Percentiles rank a stretch among this genome's conserved stretches.
These are phyloP conservation scores for Strobilomyces echinocephalus DNA, from an alignment of 768 basidiomycete species.

Conservation along the genomic window DNA sequence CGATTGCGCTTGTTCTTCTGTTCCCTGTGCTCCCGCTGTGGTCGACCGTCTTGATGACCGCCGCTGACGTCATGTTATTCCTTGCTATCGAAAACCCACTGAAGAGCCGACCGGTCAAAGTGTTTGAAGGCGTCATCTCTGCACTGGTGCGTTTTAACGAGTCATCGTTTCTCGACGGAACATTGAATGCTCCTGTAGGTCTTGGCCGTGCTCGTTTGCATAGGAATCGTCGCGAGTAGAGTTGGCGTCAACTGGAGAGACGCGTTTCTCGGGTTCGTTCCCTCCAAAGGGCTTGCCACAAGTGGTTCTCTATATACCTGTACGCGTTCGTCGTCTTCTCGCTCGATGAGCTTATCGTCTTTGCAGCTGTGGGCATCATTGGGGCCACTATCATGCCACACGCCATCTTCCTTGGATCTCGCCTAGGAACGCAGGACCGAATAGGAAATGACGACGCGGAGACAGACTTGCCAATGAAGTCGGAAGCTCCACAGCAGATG, in stretches of 20 bases:
- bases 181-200: slow-evolving; percentile 37
- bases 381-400: slow-evolving; percentile 94
- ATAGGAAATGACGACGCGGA: slow-evolving; percentile 35
- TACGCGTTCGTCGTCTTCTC: slow-evolving; percentile 30
- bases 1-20: slow-evolving; percentile 73
- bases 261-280: slow-evolving; percentile 73
- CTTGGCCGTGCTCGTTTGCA: slow-evolving; percentile 70
- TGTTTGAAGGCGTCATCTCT: slow-evolving; percentile 66
- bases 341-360: slow-evolving; percentile 10
- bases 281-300: slow-evolving; percentile 58
- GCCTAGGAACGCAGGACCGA: slow-evolving; percentile 79
- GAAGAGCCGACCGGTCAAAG: slow-evolving; percentile 56
- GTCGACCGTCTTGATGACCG: slow-evolving; percentile 67
- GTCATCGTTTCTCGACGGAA: background rate
- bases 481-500: slow-evolving; percentile 7
- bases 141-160: slow-evolving; percentile 42
- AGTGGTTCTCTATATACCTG: slow-evolving; percentile 62
- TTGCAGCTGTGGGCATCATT: slow-evolving; percentile 61
- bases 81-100: slow-evolving; percentile 70
- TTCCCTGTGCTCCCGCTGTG: slow-evolving; percentile 66
- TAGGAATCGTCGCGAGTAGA: slow-evolving; percentile 70
- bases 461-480: slow-evolving; percentile 12
- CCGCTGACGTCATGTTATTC: slow-evolving; percentile 63
- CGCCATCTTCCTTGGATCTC: slow-evolving; percentile 84
- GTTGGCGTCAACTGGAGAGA: slow-evolving; percentile 66